Percentiles rank a stretch among this genome's conserved stretches.
phyloP scores from a whole-genome alignment of 352 stramenopile genomes.

The Globisporangium takayamanum region DNA sequence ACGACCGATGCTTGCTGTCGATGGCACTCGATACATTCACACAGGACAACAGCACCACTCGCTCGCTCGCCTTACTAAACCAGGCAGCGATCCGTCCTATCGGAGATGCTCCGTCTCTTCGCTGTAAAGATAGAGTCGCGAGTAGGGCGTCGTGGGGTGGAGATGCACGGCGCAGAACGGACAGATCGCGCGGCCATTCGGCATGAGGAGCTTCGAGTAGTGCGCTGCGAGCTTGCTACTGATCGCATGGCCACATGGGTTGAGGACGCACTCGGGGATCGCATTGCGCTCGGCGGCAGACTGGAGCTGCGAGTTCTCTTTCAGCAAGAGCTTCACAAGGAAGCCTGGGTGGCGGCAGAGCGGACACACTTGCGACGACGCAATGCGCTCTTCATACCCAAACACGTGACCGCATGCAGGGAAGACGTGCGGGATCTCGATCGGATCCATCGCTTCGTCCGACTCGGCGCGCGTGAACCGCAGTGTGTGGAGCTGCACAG shows the following conservation, averaged over 20 bases:
- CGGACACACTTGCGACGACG: constrained; percentile 46
- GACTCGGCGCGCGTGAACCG: constrained; percentile 33
- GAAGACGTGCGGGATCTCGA: constrained; percentile 71
- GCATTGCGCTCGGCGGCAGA: constrained; percentile 44
- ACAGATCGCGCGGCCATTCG: constrained; percentile 70
- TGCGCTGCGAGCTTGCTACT: constrained; percentile 54
- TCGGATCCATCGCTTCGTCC: constrained; percentile 39
- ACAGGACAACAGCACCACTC: no score
- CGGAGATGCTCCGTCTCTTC: constrained; percentile 28
- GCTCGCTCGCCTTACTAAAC: no score
- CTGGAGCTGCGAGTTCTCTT: constrained; percentile 70
- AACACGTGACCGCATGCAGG: constrained; percentile 76
- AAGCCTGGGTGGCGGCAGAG: constrained; percentile 58
- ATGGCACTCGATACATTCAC: no score
- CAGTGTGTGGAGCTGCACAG: constrained; percentile 65
- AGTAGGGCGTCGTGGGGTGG: constrained; percentile 54
- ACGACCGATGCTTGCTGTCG: no score
- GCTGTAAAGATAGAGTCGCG: constrained; percentile 71
- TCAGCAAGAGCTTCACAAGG: constrained; percentile 62
- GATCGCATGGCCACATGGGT: constrained; percentile 78
- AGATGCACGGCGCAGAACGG: constrained; percentile 74
- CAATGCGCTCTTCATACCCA: constrained; percentile 68
- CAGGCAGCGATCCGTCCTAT: no score
- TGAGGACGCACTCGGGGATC: constrained; percentile 75
- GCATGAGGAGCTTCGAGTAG: constrained; percentile 60